A percentile compares a stretch with the other conserved stretches of the same genome.
Conservation (phyloP, 352 stramenopile species). For the Phytophthora meadii region DNA sequence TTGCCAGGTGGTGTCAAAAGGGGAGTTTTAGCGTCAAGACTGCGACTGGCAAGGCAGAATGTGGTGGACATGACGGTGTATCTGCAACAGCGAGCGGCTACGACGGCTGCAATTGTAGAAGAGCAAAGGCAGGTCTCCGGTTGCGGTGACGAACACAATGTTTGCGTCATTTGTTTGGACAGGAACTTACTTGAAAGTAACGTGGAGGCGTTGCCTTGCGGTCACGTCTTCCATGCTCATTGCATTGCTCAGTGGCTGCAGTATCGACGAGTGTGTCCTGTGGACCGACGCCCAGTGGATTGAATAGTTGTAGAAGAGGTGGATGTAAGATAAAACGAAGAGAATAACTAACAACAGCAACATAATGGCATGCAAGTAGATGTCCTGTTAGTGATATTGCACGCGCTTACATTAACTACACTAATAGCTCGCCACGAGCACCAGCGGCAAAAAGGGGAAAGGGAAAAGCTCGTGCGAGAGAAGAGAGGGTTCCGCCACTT, state of each 20-base stretch:
- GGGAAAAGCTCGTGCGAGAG: constrained; percentile 23
- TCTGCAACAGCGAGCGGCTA: constrained; percentile 11
- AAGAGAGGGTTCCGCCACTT: constrained; percentile 10
- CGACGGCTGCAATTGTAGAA: constrained; percentile 5
- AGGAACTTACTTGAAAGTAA: constrained; percentile 2
- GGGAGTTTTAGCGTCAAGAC: constrained; percentile 30
- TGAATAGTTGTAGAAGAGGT: not conserved
- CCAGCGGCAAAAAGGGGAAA: constrained; percentile 38
- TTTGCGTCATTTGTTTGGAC: constrained; percentile 51
- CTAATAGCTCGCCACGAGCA: constrained; percentile 39
- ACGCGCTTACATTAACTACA: constrained; percentile 51
- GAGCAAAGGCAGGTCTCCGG: not conserved
- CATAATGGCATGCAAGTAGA: constrained; percentile 20
- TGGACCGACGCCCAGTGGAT: constrained; percentile 39
- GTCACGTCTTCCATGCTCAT: constrained; percentile 46
- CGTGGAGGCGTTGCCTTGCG: constrained; percentile 41
- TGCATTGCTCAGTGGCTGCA: constrained; percentile 48
- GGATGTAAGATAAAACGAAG: not conserved
- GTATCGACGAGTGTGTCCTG: constrained; percentile 41
- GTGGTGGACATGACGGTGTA: constrained; percentile 36
- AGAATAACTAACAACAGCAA: not conserved
- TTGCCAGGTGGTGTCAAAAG: constrained; percentile 5
- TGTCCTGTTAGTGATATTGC: constrained; percentile 36
- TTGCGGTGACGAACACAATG: not conserved
- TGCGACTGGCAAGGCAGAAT: constrained; percentile 38